A percentile compares a stretch with the other conserved stretches of the same genome.
These are phyloP conservation scores for Rubus idaeus DNA, from an alignment of 306 rosid genomes.

Conservation along the genomic window DNA sequence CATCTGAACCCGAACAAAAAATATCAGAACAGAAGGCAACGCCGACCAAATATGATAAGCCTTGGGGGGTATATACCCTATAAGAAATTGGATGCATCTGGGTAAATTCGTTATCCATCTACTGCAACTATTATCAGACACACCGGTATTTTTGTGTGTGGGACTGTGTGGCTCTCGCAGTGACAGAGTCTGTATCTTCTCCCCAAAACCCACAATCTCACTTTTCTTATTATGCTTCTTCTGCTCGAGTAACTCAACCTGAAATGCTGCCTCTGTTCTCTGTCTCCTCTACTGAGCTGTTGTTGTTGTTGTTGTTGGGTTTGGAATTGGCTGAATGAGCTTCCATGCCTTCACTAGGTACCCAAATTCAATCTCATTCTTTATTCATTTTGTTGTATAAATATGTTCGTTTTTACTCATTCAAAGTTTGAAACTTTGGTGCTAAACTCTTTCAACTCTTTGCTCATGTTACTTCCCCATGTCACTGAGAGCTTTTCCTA, in stretches of 20 bases:
- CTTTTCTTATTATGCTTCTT: neutral
- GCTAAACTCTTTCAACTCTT: neutral
- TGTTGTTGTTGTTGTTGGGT: slow-evolving; percentile 32
- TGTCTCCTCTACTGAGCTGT: slow-evolving; percentile 19
- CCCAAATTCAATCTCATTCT: slow-evolving; percentile 5
- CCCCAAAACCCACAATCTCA: slow-evolving; percentile 9
- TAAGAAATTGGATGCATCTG: neutral
- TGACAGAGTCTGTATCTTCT: neutral
- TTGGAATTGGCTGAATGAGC: slow-evolving; percentile 68
- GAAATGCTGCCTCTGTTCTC: slow-evolving; percentile 16
- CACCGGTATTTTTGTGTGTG: neutral
- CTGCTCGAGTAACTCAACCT: neutral
- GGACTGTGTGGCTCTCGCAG: slow-evolving; percentile 13
- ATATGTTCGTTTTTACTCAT: neutral
- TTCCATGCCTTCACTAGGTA: slow-evolving; percentile 90
- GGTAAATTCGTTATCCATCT: slow-evolving; percentile 17
- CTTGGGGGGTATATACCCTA: neutral
- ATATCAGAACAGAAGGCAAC: neutral
- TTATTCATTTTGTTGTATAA: neutral
- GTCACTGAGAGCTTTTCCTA: neutral
- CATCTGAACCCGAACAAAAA: neutral
- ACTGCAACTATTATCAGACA: slow-evolving; percentile 1
- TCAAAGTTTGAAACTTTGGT: slow-evolving; percentile 4
- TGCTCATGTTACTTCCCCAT: neutral
- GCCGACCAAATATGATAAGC: neutral